These are phyloP conservation scores for Aplosporella prunicola DNA, from an alignment of 2,329 filamentous ascomycete species.

Conservation along the genomic window DNA sequence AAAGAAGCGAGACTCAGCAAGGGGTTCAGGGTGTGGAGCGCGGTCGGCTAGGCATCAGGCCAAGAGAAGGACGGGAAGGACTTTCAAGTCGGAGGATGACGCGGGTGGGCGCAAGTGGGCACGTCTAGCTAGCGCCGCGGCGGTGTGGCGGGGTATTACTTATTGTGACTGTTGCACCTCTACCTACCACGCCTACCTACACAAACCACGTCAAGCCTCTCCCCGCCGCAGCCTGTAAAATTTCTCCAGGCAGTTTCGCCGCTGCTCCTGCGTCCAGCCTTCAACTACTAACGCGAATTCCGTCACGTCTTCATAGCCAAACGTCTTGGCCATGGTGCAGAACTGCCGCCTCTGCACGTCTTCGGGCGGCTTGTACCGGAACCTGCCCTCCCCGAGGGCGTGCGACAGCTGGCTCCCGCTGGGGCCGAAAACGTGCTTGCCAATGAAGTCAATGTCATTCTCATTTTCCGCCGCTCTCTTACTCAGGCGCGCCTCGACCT, in stretches of 20 bases:
- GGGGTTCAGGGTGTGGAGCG: slow-evolving; percentile 4
- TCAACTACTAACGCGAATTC: slow-evolving; percentile 90
- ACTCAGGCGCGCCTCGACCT: slow-evolving; percentile 77
- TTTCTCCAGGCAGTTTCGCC: slow-evolving; percentile 64
- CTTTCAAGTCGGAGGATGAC: slow-evolving; percentile 10
- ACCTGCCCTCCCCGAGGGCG: slow-evolving; percentile 28
- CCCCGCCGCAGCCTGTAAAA: slow-evolving; percentile 67
- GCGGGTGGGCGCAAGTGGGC: slow-evolving; percentile 8
- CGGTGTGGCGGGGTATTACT: slow-evolving; percentile 8
- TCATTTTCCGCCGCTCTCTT: slow-evolving; percentile 59
- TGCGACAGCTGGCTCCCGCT: slow-evolving; percentile 30
- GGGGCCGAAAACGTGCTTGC: slow-evolving; percentile 50
- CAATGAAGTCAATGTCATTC: slow-evolving; percentile 41
- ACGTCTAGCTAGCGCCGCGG: slow-evolving; percentile 2
- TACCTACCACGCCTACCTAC: slow-evolving; percentile 3
- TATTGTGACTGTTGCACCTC: slow-evolving; percentile 5
- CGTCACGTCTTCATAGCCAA: slow-evolving; percentile 65
- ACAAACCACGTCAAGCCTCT: not conserved
- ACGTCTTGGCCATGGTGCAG: slow-evolving; percentile 74
- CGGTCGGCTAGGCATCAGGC: slow-evolving; percentile 10
- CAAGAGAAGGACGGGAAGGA: slow-evolving; percentile 9
- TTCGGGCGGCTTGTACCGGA: slow-evolving; percentile 62
- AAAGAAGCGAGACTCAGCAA: not conserved
- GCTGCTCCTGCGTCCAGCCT: slow-evolving; percentile 75
- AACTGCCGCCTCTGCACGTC: slow-evolving; percentile 75